Conservation (phyloP, 2,329 filamentous ascomycete genomes). For the Colletotrichum sojae region DNA sequence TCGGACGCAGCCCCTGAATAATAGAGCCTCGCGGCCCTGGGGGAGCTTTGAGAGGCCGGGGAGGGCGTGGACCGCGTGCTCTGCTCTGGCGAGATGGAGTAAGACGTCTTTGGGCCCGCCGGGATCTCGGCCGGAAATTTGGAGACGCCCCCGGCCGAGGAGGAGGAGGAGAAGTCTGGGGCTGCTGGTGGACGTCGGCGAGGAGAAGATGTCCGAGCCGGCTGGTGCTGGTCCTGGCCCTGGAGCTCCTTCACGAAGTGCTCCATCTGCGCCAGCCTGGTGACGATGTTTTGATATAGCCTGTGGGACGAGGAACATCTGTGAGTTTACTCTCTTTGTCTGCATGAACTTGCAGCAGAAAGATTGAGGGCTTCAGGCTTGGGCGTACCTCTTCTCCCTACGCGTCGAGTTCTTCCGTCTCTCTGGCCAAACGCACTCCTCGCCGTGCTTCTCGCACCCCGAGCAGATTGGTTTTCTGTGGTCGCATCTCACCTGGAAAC, state of each 20-base stretch:
- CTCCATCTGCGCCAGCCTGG: constrained; percentile 23
- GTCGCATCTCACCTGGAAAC: constrained; percentile 19
- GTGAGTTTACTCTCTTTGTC: neutral
- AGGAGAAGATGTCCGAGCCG: neutral
- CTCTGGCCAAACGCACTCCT: constrained; percentile 23
- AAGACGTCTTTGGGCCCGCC: neutral
- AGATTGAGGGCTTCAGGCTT: too few species aligned
- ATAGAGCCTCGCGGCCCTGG: neutral
- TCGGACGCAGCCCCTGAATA: constrained; percentile 22
- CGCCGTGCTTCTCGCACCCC: constrained; percentile 19
- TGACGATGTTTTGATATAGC: constrained; percentile 16
- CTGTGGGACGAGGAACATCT: neutral
- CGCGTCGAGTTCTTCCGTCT: constrained; percentile 14
- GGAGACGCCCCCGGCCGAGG: neutral
- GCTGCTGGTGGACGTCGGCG: too few species aligned
- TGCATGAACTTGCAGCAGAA: too few species aligned
- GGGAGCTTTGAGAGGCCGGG: neutral
- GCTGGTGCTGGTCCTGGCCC: neutral
- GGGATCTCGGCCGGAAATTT: neutral
- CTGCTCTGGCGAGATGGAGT: constrained; percentile 1
- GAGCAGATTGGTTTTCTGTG: constrained; percentile 22
- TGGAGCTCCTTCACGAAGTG: constrained; percentile 15
- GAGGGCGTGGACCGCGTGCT: neutral
- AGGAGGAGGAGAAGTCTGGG: neutral
- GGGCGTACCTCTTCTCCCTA: constrained; percentile 7